These are phyloP conservation scores for Globisporangium ultimum DNA, from an alignment of 352 stramenopile genomes.

Conservation along the genomic window DNA sequence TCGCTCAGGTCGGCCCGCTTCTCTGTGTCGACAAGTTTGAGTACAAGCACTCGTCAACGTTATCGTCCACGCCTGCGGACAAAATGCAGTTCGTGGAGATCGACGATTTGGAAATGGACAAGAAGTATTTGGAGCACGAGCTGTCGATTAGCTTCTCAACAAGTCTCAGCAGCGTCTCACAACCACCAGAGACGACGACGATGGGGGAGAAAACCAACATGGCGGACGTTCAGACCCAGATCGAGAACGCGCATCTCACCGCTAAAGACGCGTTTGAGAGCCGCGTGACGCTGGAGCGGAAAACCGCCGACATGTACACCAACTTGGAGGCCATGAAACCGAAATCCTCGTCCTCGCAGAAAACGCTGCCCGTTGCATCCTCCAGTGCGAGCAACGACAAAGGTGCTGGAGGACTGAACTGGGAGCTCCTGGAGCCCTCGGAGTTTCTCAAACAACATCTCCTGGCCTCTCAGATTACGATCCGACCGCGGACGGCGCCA, in stretches of 20 bases:
- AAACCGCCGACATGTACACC: conserved; percentile 51
- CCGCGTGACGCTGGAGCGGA: conserved; percentile 39
- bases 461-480: conserved; percentile 20
- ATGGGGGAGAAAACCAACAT: conserved; percentile 15
- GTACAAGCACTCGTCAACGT: conserved; percentile 19
- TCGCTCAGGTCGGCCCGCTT: conserved; percentile 39
- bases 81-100: conserved; percentile 34
- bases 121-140: conserved; percentile 54
- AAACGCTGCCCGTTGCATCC: background rate
- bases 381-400: background rate
- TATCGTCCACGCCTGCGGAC: background rate
- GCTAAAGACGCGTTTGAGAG: conserved; percentile 38
- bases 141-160: conserved; percentile 39
- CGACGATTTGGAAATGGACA: conserved; percentile 54
- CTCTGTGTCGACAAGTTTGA: conserved; percentile 32
- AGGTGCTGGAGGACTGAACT: background rate
- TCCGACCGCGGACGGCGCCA: conserved; percentile 49
- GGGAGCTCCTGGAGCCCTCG: conserved; percentile 33
- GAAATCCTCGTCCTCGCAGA: background rate
- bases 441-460: conserved; percentile 55
- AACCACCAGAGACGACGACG: background rate
- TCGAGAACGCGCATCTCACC: conserved; percentile 27
- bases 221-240: conserved; percentile 35
- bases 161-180: conserved; percentile 9
- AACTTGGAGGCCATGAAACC: conserved; percentile 32